A percentile compares a stretch with the other conserved stretches of the same genome.
Evolutionary conservation across 129 eudicot genomes (phyloP).

Genomic region (Arctium minus): DNA sequence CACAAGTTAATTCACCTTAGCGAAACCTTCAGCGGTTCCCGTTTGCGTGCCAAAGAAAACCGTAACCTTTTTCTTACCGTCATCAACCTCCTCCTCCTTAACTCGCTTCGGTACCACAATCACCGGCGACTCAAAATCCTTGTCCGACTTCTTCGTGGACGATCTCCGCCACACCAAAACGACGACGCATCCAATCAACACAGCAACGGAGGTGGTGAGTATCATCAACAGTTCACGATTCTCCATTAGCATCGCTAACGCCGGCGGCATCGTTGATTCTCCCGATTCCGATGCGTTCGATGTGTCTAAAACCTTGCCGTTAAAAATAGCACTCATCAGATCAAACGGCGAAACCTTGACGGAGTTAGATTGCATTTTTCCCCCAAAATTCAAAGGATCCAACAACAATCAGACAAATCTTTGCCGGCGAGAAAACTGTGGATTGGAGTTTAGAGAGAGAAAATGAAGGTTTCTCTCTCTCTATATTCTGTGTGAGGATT

Average conservation of each 20-base stretch:
- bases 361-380: constrained; percentile 56
- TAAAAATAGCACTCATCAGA: constrained; percentile 61
- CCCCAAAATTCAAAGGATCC: background rate
- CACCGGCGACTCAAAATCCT: background rate
- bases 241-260: constrained; percentile 41
- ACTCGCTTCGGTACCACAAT: no score
- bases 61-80: constrained; percentile 83
- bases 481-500: constrained; percentile 23
- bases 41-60: constrained; percentile 93
- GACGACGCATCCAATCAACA: constrained; percentile 63
- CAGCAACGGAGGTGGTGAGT: constrained; percentile 70
- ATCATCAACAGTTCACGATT: constrained; percentile 70
- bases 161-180: constrained; percentile 67
- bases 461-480: constrained; percentile 20
- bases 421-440: constrained; percentile 1
- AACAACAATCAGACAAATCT: background rate
- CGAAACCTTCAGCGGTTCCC: constrained; percentile 98
- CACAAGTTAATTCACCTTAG: constrained; percentile 48
- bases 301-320: constrained; percentile 40
- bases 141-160: constrained; percentile 34
- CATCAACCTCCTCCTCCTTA: constrained; percentile 46
- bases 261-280: constrained; percentile 20
- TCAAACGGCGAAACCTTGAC: constrained; percentile 65
- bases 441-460: constrained; percentile 31
- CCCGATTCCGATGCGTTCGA: constrained; percentile 40